phyloP scores from a whole-genome alignment of 306 rosid genomes.

The Glycyrrhiza uralensis region DNA sequence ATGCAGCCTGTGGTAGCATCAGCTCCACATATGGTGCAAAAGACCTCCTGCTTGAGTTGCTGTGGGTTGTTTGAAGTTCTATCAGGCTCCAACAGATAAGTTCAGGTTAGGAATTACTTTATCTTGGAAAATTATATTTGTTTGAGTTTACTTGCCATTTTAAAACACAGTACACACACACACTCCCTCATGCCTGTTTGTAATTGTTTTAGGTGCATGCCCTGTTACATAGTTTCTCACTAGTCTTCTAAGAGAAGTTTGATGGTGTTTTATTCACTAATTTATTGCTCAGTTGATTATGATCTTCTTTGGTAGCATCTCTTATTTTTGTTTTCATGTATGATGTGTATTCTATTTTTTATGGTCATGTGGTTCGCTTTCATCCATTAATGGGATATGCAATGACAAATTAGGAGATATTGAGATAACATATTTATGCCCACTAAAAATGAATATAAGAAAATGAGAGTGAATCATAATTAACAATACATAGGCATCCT shows the following conservation, averaged over 20 bases:
- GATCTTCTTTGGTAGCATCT: neutral
- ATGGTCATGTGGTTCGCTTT: neutral
- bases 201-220: neutral
- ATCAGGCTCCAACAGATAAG: conserved; percentile 60
- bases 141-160: neutral
- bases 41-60: conserved; percentile 64
- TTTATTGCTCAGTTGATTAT: neutral
- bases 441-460: neutral
- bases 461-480: neutral
- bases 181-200: neutral
- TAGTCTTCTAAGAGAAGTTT: neutral
- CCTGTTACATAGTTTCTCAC: neutral
- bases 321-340: neutral
- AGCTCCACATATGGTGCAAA: conserved; percentile 43
- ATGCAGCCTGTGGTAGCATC: conserved; percentile 53
- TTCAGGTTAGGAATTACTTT: conserved; percentile 51
- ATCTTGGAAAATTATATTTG: neutral
- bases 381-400: neutral
- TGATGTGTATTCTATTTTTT: neutral
- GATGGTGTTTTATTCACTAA: neutral
- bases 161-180: neutral
- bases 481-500: neutral
- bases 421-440: neutral
- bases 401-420: neutral
- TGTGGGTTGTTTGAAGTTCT: conserved; percentile 77